phyloP scores from a whole-genome alignment of 108 stramenopile species.

The Nitzschia palea region DNA sequence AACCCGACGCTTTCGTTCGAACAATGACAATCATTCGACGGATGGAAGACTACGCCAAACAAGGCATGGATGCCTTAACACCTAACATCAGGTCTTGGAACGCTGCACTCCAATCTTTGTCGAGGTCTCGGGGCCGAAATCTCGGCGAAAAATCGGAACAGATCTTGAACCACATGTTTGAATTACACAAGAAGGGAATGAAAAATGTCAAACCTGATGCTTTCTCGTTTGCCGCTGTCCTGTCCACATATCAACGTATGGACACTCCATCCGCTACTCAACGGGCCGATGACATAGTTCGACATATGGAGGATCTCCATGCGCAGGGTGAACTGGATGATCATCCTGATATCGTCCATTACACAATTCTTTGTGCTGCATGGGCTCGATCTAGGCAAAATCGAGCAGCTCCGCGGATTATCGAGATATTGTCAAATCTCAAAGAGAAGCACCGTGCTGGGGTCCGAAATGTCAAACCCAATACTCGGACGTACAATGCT shows the following conservation, averaged over 20 bases:
- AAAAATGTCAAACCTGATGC: constrained; percentile 54
- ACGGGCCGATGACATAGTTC: constrained; percentile 59
- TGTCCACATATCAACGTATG: constrained; percentile 54
- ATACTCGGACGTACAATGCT: constrained; percentile 67
- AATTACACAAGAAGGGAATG: constrained; percentile 39
- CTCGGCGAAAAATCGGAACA: constrained; percentile 44
- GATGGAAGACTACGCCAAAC: constrained; percentile 55
- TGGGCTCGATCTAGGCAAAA: constrained; percentile 56
- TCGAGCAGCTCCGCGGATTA: constrained; percentile 46
- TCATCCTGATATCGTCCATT: constrained; percentile 40
- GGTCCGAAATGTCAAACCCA: constrained; percentile 50
- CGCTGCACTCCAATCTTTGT: constrained; percentile 49
- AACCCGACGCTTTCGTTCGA: constrained; percentile 37
- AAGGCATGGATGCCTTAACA: constrained; percentile 15
- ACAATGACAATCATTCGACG: constrained; percentile 47
- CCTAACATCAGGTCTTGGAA: constrained; percentile 52
- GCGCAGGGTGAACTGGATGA: constrained; percentile 48
- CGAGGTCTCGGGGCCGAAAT: constrained; percentile 40
- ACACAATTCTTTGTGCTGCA: constrained; percentile 60
- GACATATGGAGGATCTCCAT: constrained; percentile 62
- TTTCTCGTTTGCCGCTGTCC: constrained; percentile 55
- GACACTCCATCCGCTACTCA: constrained; percentile 47
- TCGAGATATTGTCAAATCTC: constrained; percentile 64
- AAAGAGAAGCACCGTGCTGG: constrained; percentile 48
- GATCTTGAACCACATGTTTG: constrained; percentile 53